phyloP scores from a whole-genome alignment of 495 filamentous ascomycete species.

The Lichina pygmaea region DNA sequence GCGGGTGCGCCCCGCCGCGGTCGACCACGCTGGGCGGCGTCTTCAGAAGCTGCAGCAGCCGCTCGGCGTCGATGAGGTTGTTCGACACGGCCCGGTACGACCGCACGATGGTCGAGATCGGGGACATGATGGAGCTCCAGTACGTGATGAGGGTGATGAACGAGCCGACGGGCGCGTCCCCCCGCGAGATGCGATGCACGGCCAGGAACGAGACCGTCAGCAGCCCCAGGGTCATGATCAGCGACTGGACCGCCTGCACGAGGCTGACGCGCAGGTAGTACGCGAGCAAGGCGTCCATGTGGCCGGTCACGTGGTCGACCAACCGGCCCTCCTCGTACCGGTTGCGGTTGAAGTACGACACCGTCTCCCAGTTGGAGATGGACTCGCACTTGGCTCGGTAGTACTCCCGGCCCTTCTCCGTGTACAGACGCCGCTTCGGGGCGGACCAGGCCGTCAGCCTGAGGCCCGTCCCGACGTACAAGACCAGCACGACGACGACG shows the following conservation, averaged over 20 bases:
- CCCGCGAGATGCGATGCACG: slow-evolving; percentile 32
- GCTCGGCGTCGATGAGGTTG: slow-evolving; percentile 42
- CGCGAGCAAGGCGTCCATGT: not conserved
- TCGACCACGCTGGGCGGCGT: slow-evolving; percentile 34
- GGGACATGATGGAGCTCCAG: slow-evolving; percentile 27
- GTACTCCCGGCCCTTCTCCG: slow-evolving; percentile 20
- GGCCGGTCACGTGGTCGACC: slow-evolving; percentile 8
- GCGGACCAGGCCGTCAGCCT: slow-evolving; percentile 19
- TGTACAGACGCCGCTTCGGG: slow-evolving; percentile 13
- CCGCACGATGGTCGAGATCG: slow-evolving; percentile 4
- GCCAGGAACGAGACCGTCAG: slow-evolving; percentile 37
- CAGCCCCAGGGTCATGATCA: slow-evolving; percentile 35
- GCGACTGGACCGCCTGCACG: slow-evolving; percentile 22
- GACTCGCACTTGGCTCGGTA: slow-evolving; percentile 3
- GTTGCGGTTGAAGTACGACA: slow-evolving; percentile 42
- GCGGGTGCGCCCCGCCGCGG: slow-evolving; percentile 22
- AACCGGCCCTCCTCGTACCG: slow-evolving; percentile 36
- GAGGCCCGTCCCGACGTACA: slow-evolving; percentile 35
- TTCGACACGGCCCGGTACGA: slow-evolving; percentile 1
- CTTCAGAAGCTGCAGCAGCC: slow-evolving; percentile 41
- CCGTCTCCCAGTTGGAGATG: slow-evolving; percentile 32
- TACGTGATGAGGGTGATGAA: slow-evolving; percentile 48
- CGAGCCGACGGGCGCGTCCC: slow-evolving; percentile 29
- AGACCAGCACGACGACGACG: slow-evolving; percentile 27
- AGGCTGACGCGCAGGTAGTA: not conserved